Percentiles rank a stretch among this genome's conserved stretches.
Conservation (phyloP, 2,329 filamentous ascomycete genomes). For the Periconia sp. region DNA sequence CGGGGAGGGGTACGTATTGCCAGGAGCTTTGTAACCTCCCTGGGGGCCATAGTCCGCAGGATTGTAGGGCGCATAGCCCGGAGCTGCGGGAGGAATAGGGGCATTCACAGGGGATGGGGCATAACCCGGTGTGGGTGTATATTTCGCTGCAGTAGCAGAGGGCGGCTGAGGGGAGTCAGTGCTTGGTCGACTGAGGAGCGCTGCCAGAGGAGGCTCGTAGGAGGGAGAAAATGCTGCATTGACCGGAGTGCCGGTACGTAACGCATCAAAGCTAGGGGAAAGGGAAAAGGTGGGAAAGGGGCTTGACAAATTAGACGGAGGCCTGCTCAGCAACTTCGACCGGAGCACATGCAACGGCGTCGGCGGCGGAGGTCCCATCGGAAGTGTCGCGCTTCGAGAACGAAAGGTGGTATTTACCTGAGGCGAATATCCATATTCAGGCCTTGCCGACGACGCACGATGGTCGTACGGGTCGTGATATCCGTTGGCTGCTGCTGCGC, state of each 20-base stretch:
- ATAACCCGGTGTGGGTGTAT: slow-evolving; percentile 41
- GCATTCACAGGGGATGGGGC: slow-evolving; percentile 34
- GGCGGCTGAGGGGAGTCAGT: slow-evolving; percentile 43
- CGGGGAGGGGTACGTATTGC: slow-evolving; percentile 33
- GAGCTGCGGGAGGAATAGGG: slow-evolving; percentile 29
- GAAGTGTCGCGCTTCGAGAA: slow-evolving; percentile 35
- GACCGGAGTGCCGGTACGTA: slow-evolving; percentile 37
- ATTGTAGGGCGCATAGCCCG: slow-evolving; percentile 37
- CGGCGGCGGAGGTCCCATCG: slow-evolving; percentile 27
- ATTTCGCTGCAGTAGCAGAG: slow-evolving; percentile 33
- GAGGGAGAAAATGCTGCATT: slow-evolving; percentile 39
- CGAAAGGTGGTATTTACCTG: slow-evolving; percentile 45
- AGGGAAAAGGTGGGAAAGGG: slow-evolving; percentile 22
- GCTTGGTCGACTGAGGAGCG: slow-evolving; percentile 33
- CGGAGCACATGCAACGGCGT: slow-evolving; percentile 26
- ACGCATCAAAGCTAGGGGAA: slow-evolving; percentile 19
- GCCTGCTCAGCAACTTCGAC: slow-evolving; percentile 28
- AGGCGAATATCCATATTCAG: slow-evolving; percentile 35
- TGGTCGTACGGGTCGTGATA: slow-evolving; percentile 24
- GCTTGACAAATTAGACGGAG: slow-evolving; percentile 22
- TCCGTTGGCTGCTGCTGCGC: slow-evolving; percentile 10
- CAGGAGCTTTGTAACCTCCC: slow-evolving; percentile 24
- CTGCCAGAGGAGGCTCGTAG: slow-evolving; percentile 44
- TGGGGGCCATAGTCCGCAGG: slow-evolving; percentile 34
- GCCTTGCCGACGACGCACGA: slow-evolving; percentile 29